Evolutionary conservation across 768 basidiomycete genomes (phyloP), one percentile per base, ranked within the genome.

Genomic region (Amanita rimosa): DNA sequence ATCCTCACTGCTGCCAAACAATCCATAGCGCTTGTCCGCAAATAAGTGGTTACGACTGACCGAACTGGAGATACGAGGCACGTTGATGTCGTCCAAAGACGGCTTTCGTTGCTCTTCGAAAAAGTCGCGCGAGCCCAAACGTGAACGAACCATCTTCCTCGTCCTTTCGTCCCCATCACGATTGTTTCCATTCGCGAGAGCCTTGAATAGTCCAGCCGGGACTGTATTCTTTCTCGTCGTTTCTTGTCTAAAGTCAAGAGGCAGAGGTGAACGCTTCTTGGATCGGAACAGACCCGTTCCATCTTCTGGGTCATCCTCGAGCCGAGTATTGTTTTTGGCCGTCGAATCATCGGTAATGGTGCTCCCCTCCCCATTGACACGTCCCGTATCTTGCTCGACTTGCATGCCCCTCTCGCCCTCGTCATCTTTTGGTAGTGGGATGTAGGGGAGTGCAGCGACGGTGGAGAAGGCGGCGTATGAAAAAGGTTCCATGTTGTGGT

Each of bases 151-250:
- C 39, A 70, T 70, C 39, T 78, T 70, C 49, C 85, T 76, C 2
- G 82, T 81, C 38, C 81, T 73, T 53, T 85, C 85, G 39, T 89
- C 85, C 14, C 64, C 67, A 37, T 58, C 62, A 14, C 51, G 37
- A n/a, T 43, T 43, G 44, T 52, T 46, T 22, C 44, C 40, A 45
- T 66, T 74, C 22, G 74, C 79, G 44, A 88, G 70, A 9, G 85
- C 84, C 66, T 90, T 90, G 75, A 92, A 92, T 49, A 91, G 58
- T 2, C 86, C 86, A 29, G 89, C 89, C 16, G 89, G 89, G 7
- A 90, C 82, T 5, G 85, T 91, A 56, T 86, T 88, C 29, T 69
- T 78, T 29, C 48, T 49, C 7, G 71, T 71, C 10, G 65, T 57
- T 24, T 66, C 65, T 41, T 73, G 71, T 50, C 70, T 74, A 68